These are phyloP conservation scores for Paragyromitra xinjiangensis DNA, from an alignment of 495 filamentous ascomycete genomes.

Conservation along the genomic window DNA sequence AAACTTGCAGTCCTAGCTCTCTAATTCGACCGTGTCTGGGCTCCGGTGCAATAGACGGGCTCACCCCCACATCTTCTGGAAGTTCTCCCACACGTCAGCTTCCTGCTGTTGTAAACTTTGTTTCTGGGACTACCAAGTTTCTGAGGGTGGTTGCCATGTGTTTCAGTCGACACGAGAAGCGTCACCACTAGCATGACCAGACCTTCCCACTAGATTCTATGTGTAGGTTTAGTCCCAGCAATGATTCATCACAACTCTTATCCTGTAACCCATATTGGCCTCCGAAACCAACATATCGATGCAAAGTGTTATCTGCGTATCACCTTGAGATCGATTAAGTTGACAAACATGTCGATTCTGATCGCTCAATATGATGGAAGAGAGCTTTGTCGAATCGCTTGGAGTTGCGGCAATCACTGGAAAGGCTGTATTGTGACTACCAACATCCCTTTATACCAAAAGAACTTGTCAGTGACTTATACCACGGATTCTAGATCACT, in stretches of 20 bases:
- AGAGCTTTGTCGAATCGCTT: conserved; percentile 26
- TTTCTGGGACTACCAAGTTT: conserved; percentile 34
- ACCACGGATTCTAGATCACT: conserved; percentile 11
- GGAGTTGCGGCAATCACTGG: not conserved
- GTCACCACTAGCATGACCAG: conserved; percentile 22
- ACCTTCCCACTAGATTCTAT: conserved; percentile 1
- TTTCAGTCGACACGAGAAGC: conserved; percentile 42
- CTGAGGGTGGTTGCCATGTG: conserved; percentile 41
- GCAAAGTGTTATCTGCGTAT: conserved; percentile 40
- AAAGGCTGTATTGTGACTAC: not conserved
- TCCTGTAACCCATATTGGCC: conserved; percentile 34
- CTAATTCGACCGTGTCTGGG: conserved; percentile 25
- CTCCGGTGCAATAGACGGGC: conserved; percentile 30
- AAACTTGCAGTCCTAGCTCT: conserved; percentile 37
- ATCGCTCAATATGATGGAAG: conserved; percentile 8
- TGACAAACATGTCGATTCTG: conserved; percentile 38
- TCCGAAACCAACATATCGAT: conserved; percentile 32
- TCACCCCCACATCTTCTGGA: conserved; percentile 44
- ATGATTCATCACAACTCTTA: conserved; percentile 23
- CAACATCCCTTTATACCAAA: conserved; percentile 15
- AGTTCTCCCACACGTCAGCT: conserved; percentile 40
- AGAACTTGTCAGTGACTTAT: conserved; percentile 23
- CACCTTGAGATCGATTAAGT: conserved; percentile 28
- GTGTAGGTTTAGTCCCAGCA: conserved; percentile 4
- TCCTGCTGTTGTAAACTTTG: conserved; percentile 31